These are phyloP conservation scores for Rhododendron vialii DNA, from an alignment of 148 eudicot genomes.

Conservation along the genomic window DNA sequence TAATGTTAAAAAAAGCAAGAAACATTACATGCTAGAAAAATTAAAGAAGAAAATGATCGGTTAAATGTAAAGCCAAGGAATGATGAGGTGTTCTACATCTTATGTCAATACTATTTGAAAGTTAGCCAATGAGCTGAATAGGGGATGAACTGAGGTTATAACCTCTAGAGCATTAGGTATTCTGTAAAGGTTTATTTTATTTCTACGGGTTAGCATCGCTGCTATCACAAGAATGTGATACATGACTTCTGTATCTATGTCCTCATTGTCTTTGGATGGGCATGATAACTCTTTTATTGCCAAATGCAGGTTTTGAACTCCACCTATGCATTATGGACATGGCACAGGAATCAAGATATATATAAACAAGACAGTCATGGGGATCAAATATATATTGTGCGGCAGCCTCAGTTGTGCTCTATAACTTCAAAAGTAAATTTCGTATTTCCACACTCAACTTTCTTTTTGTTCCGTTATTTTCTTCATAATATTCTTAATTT, in stretches of 20 bases:
- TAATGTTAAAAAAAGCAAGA: not conserved
- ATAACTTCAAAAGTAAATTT: slow-evolving; percentile 28
- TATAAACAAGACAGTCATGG: slow-evolving; percentile 57
- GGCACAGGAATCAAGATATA: slow-evolving; percentile 87
- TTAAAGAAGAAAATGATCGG: not conserved
- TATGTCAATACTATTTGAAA: not conserved
- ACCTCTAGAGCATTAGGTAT: not conserved
- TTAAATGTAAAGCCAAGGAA: not conserved
- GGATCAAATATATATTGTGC: slow-evolving; percentile 76
- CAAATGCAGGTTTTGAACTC: slow-evolving; percentile 63
- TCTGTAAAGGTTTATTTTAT: not conserved
- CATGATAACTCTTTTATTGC: not conserved
- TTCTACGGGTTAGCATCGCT: not conserved
- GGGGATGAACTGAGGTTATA: not conserved
- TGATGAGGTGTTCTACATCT: not conserved
- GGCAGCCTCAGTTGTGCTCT: slow-evolving; percentile 69
- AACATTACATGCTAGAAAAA: not conserved
- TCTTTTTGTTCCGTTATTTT: not conserved
- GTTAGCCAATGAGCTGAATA: not conserved
- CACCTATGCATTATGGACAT: slow-evolving; percentile 91
- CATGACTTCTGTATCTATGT: not conserved
- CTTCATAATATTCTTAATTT: not conserved
- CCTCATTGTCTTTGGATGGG: not conserved
- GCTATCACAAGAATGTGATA: not conserved
- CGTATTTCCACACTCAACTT: not conserved